Conservation (phyloP, 805 yeast genomes). For the Ogataea henricii region DNA sequence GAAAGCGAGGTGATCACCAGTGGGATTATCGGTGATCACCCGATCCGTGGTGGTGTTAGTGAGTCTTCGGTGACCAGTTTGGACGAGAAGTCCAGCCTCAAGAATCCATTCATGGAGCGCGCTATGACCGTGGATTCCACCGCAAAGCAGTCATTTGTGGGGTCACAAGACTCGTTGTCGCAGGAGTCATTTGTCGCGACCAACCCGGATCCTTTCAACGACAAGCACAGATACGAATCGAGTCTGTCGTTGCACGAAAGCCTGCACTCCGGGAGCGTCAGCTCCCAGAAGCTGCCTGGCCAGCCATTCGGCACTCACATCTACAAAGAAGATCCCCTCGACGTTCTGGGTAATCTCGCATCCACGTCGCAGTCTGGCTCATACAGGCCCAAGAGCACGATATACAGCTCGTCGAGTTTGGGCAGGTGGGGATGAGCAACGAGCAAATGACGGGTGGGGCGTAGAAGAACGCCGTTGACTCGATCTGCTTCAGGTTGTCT, state of each 20-base stretch:
- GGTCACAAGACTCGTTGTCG: not conserved
- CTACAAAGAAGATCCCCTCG: constrained; percentile 1
- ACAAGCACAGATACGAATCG: constrained; percentile 2
- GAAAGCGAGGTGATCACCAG: not conserved
- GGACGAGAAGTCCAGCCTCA: not conserved
- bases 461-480: too few species aligned
- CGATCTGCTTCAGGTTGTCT: too few species aligned
- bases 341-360: not conserved
- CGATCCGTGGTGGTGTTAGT: not conserved
- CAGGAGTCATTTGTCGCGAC: not conserved
- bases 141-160: not conserved
- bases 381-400: constrained; percentile 10
- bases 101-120: constrained; percentile 3
- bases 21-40: not conserved
- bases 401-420: constrained; percentile 15
- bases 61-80: not conserved
- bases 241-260: not conserved
- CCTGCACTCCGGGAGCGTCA: not conserved
- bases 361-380: not conserved
- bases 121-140: not conserved
- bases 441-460: too few species aligned
- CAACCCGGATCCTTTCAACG: too few species aligned
- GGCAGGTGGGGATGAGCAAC: constrained; percentile 1
- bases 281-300: not conserved
- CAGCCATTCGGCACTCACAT: not conserved